Evolutionary conservation across 1,139 yeast species (phyloP).

Genomic region (Meyerozyma smithsonii): DNA sequence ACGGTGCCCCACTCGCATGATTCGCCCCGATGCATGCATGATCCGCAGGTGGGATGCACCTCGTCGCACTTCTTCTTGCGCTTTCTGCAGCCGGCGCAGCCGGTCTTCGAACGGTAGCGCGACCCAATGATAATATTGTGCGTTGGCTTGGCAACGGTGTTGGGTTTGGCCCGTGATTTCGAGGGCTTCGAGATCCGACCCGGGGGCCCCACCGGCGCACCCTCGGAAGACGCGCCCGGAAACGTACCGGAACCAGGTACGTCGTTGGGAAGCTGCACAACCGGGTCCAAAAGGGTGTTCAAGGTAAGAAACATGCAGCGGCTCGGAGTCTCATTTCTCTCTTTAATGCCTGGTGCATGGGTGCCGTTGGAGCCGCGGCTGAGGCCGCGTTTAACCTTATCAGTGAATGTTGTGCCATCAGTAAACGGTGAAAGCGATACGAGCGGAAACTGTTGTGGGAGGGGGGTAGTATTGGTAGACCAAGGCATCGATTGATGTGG

Average conservation of each 20-base stretch:
- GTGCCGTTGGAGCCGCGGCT: no score
- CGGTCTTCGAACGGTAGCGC: slow-evolving; percentile 32
- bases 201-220: background rate
- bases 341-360: background rate
- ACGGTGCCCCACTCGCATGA: slow-evolving; percentile 15
- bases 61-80: slow-evolving; percentile 51
- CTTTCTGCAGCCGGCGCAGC: slow-evolving; percentile 44
- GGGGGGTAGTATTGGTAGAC: no score
- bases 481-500: no score
- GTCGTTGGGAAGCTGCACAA: background rate
- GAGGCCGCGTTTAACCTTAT: no score
- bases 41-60: slow-evolving; percentile 28
- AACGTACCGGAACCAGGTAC: background rate
- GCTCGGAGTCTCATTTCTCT: background rate
- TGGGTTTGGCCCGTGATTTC: background rate
- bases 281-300: background rate
- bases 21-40: slow-evolving; percentile 18
- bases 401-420: no score
- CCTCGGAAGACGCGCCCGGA: background rate
- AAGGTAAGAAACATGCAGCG: background rate
- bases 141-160: background rate
- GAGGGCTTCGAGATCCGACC: background rate
- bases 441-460: no score
- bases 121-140: background rate
- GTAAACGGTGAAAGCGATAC: no score